These are phyloP conservation scores for Xerocomus amazonicus DNA, from an alignment of 1,284 basidiomycete species.

Conservation along the genomic window DNA sequence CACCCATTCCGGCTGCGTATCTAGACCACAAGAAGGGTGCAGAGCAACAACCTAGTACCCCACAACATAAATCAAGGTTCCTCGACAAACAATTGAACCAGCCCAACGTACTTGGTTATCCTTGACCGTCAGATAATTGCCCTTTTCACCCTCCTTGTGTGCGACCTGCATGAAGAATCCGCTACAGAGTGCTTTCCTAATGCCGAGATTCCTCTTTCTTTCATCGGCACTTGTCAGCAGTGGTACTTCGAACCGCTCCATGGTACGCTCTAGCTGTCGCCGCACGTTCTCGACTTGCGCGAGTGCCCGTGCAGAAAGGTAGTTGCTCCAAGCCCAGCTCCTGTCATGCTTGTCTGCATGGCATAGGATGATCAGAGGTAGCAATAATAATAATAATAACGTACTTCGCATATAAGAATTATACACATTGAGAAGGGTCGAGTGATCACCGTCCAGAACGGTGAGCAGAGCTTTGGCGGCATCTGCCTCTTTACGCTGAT, in stretches of 20 bases:
- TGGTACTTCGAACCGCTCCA: conserved; percentile 91
- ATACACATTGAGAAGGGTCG: conserved; percentile 94
- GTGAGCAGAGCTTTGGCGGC: conserved; percentile 79
- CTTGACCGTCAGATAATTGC: conserved; percentile 84
- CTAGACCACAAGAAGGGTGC: conserved; percentile 93
- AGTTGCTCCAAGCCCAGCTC: conserved; percentile 94
- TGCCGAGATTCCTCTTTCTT: conserved; percentile 75
- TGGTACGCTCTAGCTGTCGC: conserved; percentile 82
- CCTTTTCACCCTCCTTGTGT: conserved; percentile 92
- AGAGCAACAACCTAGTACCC: conserved; percentile 70
- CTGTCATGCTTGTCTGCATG: conserved; percentile 65
- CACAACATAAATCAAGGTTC: conserved; percentile 1
- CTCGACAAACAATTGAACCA: too few relatives aligned
- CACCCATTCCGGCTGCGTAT: conserved; percentile 95
- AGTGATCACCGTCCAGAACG: conserved; percentile 93
- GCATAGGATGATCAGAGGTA: conserved; percentile 1
- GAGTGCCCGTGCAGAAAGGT: conserved; percentile 81
- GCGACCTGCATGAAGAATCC: conserved; percentile 99
- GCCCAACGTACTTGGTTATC: conserved; percentile 71
- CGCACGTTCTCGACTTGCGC: conserved; percentile 96
- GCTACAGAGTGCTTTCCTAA: conserved; percentile 83
- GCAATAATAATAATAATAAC: conserved; percentile 20
- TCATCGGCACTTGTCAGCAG: conserved; percentile 78
- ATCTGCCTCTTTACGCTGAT: conserved; percentile 87
- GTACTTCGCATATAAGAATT: conserved; percentile 87